A percentile compares a stretch with the other conserved stretches of the same genome.
Evolutionary conservation across 2,329 filamentous ascomycete species (phyloP).

Genomic region (Verticillium nonalfalfae): DNA sequence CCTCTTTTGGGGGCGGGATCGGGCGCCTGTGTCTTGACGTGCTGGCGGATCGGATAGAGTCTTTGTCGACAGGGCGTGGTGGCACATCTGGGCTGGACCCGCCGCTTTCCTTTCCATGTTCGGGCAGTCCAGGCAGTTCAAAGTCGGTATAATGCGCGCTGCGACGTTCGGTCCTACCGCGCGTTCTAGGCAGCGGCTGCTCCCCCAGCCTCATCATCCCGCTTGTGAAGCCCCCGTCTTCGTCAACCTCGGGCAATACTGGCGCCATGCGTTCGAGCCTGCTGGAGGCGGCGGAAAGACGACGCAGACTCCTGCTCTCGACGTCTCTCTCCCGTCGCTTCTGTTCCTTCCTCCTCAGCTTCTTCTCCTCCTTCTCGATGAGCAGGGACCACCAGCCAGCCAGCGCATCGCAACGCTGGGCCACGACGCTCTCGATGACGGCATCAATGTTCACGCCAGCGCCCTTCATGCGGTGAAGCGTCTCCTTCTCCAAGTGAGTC

Average conservation of each 20-base stretch:
- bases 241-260: conserved; percentile 70
- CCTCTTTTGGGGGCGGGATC: conserved; percentile 81
- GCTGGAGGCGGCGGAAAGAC: conserved; percentile 84
- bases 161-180: conserved; percentile 73
- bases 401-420: conserved; percentile 82
- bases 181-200: conserved; percentile 52
- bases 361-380: conserved; percentile 90
- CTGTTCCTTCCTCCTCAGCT: conserved; percentile 70
- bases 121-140: conserved; percentile 72
- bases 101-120: conserved; percentile 42
- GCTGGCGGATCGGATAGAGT: conserved; percentile 67
- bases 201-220: conserved; percentile 36
- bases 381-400: conserved; percentile 95
- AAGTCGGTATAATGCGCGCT: conserved; percentile 61
- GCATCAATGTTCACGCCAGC: conserved; percentile 91
- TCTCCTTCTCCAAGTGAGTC: conserved; percentile 82
- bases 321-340: conserved; percentile 81
- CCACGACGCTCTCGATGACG: conserved; percentile 88
- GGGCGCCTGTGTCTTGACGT: conserved; percentile 72
- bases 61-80: conserved; percentile 72
- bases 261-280: conserved; percentile 76
- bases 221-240: conserved; percentile 57
- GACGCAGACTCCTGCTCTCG: conserved; percentile 71
- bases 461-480: conserved; percentile 83
- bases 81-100: conserved; percentile 40